Percentiles rank a stretch among this genome's conserved stretches.
Evolutionary conservation across 2,329 filamentous ascomycete species (phyloP).

Genomic region (Penicillium sp.): DNA sequence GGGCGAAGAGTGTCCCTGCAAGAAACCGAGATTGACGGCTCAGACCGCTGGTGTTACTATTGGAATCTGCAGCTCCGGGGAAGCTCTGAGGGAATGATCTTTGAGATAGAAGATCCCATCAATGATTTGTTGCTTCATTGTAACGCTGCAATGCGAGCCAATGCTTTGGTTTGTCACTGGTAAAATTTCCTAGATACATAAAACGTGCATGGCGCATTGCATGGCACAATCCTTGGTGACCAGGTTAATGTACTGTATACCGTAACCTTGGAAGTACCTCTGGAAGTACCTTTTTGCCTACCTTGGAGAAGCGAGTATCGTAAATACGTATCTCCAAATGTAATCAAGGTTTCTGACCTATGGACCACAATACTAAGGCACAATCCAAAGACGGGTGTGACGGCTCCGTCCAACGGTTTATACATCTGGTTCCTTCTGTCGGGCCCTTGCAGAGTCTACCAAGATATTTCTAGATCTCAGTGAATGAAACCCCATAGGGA

Average conservation of each 20-base stretch:
- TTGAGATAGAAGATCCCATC: not conserved
- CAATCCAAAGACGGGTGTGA: slow-evolving; percentile 13
- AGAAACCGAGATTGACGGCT: slow-evolving; percentile 20
- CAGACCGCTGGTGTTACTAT: slow-evolving; percentile 25
- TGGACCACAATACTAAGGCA: not conserved
- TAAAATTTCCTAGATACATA: not conserved
- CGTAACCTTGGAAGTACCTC: not conserved
- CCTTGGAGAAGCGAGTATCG: too few relatives aligned
- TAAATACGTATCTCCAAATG: not conserved
- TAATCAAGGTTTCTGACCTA: not conserved
- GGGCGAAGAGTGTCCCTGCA: slow-evolving; percentile 18
- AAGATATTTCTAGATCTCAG: slow-evolving; percentile 14
- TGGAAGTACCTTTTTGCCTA: not conserved
- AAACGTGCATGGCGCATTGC: not conserved
- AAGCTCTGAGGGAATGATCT: slow-evolving; percentile 15
- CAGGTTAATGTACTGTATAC: not conserved
- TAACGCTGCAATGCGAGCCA: not conserved
- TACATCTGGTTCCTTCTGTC: slow-evolving; percentile 21
- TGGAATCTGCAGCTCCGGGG: slow-evolving; percentile 11
- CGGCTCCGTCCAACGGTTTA: slow-evolving; percentile 18
- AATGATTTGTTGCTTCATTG: not conserved
- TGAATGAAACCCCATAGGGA: slow-evolving; percentile 6
- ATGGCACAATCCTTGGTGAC: not conserved
- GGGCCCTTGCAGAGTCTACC: slow-evolving; percentile 25
- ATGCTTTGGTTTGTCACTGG: not conserved